Evolutionary conservation across 225 moss, liverwort and hornwort genomes (phyloP), one percentile per base, ranked within the genome.

Genomic region (Neckera pumila): DNA sequence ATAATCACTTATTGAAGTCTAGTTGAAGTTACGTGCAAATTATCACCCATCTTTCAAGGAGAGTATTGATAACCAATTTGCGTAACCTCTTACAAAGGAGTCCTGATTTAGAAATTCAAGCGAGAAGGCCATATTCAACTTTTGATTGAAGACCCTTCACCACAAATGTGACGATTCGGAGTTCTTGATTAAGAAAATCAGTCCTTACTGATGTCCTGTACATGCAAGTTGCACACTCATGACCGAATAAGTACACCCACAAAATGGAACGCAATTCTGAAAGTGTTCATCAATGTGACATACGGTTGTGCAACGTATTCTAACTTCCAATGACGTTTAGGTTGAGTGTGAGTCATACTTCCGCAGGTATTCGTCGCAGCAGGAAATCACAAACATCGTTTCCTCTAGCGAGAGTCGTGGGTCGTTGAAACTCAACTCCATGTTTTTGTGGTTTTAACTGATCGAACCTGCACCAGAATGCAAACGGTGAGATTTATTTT

Each of bases 321-420:
- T 9, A 30, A 70, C 49, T 73, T 53, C 75, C 54, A 33, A 64
- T 40, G 31, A 82, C 38, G 20, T n/a, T 63, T 21, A 87, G 70
- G 86, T 80, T 88, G 86, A 76, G 51, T 61, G 69, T 70, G 84
- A 63, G 76, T 88, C 56, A 86, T 49, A 80, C 81, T 85, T 53
- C 85, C 58, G 21, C 34, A 27, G 89, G 78, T 53, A 84, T 63
- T 72, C 82, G 89, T 75, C 86, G 88, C 88, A 93, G 62, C 47
- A 89, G 88, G 79, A 96, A 96, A 86, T 96, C 92, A 74, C 96
- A 96, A 16, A 65, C 84, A 54, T 83, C 87, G 73, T 94, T 92
- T 60, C 95, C 96, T 84, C 89, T 87, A 57, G 96, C 96, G 12
- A 95, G 92, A 28, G 96, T 96, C 69, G 92, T 92, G 77, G 96